Base-by-base conservation (phyloP, 305 asterid genomes). In the Ajuga reptans region DNA sequence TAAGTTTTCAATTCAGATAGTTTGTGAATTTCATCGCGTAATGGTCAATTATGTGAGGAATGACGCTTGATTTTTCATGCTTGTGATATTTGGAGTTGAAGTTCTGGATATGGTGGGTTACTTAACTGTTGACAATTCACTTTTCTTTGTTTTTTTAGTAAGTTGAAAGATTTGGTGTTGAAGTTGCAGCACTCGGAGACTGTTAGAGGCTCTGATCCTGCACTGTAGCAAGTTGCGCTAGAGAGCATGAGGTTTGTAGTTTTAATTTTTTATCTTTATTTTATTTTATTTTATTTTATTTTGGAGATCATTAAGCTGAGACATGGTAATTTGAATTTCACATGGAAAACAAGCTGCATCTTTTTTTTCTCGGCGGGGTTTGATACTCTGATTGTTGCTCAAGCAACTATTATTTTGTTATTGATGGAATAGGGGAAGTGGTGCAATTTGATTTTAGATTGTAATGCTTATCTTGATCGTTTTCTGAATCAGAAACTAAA, bases 231-330 rank as follows among this genome's bases (percentile, higher is more conserved):
- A 75, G 79, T 75, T 79, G 82, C 83, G 14, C 76, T 76, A 5
- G 88, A 84, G 84, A 82, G 93, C 80, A 82, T 89, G 96, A 87
- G 96, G 96, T 87, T 71, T 14, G 78, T 56, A 51, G 56, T 56
- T 10, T 42, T n/a, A n/a, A n/a, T 50, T 49, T 17, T 36, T 33
- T 72, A 0, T 2, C 27, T 21, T 21, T 2, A 21, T 21, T 21
- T 21, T 21, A 2, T 55, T 54, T 49, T 51, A 12, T 31, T 37
- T 39, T n/a, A n/a, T n/a, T n/a, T n/a, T n/a, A n/a, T 33, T 63
- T 14, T 62, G 60, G 27, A 5, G 37, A 33, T 50, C 27, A 14
- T 42, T 24, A 5, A 55, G 53, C 41, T 33, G 58, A 16, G 64
- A 54, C 52, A 34, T 39, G 52, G 29, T 41, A 42, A 17, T 66